These are phyloP conservation scores for Poterioochromonas sp. DNA, from an alignment of 352 stramenopile genomes.

Conservation along the genomic window DNA sequence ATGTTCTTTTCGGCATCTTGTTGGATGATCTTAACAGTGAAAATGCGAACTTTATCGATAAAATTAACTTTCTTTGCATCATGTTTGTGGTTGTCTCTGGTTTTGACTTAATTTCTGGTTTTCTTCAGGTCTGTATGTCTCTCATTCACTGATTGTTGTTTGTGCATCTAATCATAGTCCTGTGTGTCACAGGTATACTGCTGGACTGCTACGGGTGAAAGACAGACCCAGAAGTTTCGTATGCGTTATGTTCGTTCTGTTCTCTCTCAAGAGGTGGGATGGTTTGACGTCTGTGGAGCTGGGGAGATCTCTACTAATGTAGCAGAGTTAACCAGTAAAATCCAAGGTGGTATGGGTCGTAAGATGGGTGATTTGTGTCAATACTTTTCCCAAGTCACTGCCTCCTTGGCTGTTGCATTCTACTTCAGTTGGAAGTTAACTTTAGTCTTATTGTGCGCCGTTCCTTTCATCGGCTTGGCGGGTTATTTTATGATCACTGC, in stretches of 20 bases:
- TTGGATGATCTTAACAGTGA: not conserved
- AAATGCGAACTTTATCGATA: not conserved
- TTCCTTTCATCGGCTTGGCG: not conserved
- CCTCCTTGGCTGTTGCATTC: slow-evolving; percentile 7
- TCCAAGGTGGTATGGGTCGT: not conserved
- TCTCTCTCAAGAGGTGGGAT: slow-evolving; percentile 10
- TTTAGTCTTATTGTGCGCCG: not conserved
- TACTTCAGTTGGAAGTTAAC: slow-evolving; percentile 27
- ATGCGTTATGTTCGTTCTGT: not conserved
- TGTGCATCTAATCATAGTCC: not conserved
- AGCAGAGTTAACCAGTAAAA: not conserved
- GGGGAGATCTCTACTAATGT: not conserved
- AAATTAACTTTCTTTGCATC: not conserved
- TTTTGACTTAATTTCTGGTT: not conserved
- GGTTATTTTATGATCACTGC: slow-evolving; percentile 3
- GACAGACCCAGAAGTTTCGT: not conserved
- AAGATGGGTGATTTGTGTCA: slow-evolving; percentile 27
- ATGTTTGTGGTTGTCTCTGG: not conserved
- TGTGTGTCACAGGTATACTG: not conserved
- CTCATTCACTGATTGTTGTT: not conserved
- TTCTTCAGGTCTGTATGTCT: not conserved
- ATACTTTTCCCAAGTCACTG: not conserved
- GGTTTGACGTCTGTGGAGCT: not conserved
- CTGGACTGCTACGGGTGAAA: slow-evolving; percentile 1
- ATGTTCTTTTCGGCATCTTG: slow-evolving; percentile 14